Conservation (phyloP, 441 rosid species). For the Adansonia grandidieri region DNA sequence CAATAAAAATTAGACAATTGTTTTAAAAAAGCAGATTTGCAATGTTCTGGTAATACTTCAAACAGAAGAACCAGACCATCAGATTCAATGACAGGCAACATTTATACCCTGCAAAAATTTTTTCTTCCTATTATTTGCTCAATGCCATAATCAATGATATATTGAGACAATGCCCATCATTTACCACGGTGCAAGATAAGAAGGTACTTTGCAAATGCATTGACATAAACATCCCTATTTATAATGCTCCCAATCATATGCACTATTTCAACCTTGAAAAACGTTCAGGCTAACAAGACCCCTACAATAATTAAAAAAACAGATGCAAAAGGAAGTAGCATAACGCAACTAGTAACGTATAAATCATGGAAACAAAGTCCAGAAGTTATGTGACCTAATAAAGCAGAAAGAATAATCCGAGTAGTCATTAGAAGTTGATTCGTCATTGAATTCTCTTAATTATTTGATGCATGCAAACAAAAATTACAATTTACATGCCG, state of each 20-base stretch:
- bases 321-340: not conserved
- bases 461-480: constrained; percentile 18
- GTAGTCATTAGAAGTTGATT: not conserved
- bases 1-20: too few species aligned
- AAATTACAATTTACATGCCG: not conserved
- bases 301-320: not conserved
- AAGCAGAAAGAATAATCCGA: not conserved
- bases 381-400: not conserved
- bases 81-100: not conserved
- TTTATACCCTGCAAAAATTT: not conserved
- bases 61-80: not conserved
- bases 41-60: not conserved
- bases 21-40: not conserved
- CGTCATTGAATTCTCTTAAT: not conserved
- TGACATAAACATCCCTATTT: not conserved
- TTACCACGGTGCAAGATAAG: not conserved
- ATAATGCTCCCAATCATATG: not conserved
- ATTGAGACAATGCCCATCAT: not conserved
- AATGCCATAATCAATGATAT: not conserved
- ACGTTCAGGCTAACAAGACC: not conserved
- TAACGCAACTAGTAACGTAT: not conserved
- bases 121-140: not conserved
- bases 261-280: not conserved
- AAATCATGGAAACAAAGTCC: not conserved
- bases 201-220: not conserved